Base-by-base conservation (phyloP, 495 filamentous ascomycete species). In the Talaromyces adpressus region DNA sequence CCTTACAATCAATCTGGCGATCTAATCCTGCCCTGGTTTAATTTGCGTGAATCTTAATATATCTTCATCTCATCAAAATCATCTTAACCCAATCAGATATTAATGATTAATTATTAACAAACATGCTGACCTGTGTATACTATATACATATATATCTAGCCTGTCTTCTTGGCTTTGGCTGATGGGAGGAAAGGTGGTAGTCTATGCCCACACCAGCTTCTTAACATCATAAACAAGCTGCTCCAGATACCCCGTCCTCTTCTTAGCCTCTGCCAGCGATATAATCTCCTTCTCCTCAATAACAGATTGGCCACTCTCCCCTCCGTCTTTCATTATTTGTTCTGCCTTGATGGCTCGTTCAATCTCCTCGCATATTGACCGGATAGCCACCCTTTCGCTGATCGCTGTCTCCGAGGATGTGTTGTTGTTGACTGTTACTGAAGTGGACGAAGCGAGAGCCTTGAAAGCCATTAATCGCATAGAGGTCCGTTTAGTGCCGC, bases 171-270 rank as follows among this genome's bases (percentile, higher is more conserved):
- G 27, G 27, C 27, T 27, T 27, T 27, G 27, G 27, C 27, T 27
- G 27, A 27, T 27, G 27, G 27, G 27, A 27, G 27, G 27, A 27
- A 27, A 27, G 27, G 27, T 27, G 27, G 27, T 27, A 27, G 23
- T 20, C n/a, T 69, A 94, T 62, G 89, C 90, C 93, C 93, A 97
- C 25, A 97, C 90, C 73, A 97, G 73, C 81, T 90, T 93, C 83
- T 93, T 96, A 58, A 97, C 78, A 63, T 86, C 87, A 79, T 97
- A 89, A 9, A 90, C 89, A 69, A 92, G 72, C 71, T 91, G 85
- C 78, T 98, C 93, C 51, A 98, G 70, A 69, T 92, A 79, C 6
- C 91, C 90, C 3, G 93, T 97, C 62, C 87, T 91, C 77, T 85
- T 91, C 85, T 84, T 92, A 64, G 94, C 94, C 70, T 97, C 92